Conservation (phyloP, 2,329 filamentous ascomycete species). For the Fusarium sp. region DNA sequence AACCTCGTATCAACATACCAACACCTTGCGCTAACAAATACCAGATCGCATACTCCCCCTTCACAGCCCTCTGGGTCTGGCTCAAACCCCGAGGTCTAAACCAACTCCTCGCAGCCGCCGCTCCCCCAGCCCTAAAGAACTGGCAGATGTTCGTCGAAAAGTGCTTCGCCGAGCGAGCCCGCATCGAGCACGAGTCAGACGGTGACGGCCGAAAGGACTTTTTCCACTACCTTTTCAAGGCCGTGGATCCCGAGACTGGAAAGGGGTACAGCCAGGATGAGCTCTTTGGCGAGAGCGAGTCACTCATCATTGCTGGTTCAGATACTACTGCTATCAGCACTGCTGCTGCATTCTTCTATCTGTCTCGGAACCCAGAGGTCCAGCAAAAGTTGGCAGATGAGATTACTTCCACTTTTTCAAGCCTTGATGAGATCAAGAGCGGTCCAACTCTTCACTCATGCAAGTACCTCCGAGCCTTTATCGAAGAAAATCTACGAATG, state of each 20-base stretch:
- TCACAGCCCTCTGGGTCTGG: constrained; percentile 38
- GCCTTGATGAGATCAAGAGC: constrained; percentile 17
- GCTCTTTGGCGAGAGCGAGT: constrained; percentile 40
- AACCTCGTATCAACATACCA: background rate
- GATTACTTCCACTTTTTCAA: constrained; percentile 17
- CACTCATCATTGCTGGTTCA: constrained; percentile 38
- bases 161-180: constrained; percentile 29
- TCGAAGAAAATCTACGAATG: constrained; percentile 40
- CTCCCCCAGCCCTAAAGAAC: constrained; percentile 29
- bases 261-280: constrained; percentile 36
- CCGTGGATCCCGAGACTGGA: constrained; percentile 38
- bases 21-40: background rate
- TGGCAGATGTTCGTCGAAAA: constrained; percentile 36
- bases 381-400: constrained; percentile 26
- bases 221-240: constrained; percentile 37
- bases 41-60: constrained; percentile 36
- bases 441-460: constrained; percentile 22
- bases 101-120: constrained; percentile 23
- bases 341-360: constrained; percentile 36
- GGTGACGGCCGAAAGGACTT: constrained; percentile 36
- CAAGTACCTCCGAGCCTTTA: constrained; percentile 40
- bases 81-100: constrained; percentile 40
- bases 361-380: constrained; percentile 12
- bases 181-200: constrained; percentile 14
- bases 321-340: constrained; percentile 31